A percentile compares a stretch with the other conserved stretches of the same genome.
These are phyloP conservation scores for Phytophthora citrophthora DNA, from an alignment of 352 stramenopile genomes.

Conservation along the genomic window DNA sequence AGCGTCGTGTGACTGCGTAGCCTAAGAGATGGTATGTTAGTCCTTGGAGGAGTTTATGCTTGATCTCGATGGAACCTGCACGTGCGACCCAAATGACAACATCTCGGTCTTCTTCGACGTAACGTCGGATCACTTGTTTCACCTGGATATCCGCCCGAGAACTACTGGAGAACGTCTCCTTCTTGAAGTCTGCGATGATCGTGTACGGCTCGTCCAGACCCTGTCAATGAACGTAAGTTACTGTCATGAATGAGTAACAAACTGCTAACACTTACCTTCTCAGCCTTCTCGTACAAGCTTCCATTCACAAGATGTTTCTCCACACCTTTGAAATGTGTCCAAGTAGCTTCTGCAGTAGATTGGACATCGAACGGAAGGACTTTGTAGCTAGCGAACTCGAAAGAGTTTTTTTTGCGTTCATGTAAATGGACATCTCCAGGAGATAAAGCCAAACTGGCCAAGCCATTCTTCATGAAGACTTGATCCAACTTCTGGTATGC, in stretches of 20 bases:
- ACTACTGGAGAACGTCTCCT: slow-evolving; percentile 46
- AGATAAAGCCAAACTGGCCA: slow-evolving; percentile 12
- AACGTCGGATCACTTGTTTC: slow-evolving; percentile 57
- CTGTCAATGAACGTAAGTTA: background rate
- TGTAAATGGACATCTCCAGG: slow-evolving; percentile 27
- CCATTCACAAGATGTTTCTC: slow-evolving; percentile 34
- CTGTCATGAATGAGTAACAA: too few species aligned
- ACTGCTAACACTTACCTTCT: slow-evolving; percentile 18
- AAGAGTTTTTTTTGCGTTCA: slow-evolving; percentile 5
- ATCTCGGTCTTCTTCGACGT: slow-evolving; percentile 51
- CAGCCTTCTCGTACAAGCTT: slow-evolving; percentile 33
- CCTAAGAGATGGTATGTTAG: slow-evolving; percentile 50
- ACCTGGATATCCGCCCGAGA: slow-evolving; percentile 51
- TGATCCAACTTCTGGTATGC: slow-evolving; percentile 24
- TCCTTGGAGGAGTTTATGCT: slow-evolving; percentile 37
- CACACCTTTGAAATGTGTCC: slow-evolving; percentile 33
- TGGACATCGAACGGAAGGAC: slow-evolving; percentile 29
- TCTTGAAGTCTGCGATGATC: slow-evolving; percentile 56
- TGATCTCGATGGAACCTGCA: slow-evolving; percentile 54
- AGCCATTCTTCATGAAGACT: slow-evolving; percentile 28
- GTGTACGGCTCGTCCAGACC: slow-evolving; percentile 39
- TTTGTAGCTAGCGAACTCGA: slow-evolving; percentile 38
- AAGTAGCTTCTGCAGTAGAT: slow-evolving; percentile 21
- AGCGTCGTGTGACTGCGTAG: slow-evolving; percentile 44
- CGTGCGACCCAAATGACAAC: slow-evolving; percentile 45